Base-by-base conservation (phyloP, 1,139 yeast genomes). In the Spathaspora sp. region DNA sequence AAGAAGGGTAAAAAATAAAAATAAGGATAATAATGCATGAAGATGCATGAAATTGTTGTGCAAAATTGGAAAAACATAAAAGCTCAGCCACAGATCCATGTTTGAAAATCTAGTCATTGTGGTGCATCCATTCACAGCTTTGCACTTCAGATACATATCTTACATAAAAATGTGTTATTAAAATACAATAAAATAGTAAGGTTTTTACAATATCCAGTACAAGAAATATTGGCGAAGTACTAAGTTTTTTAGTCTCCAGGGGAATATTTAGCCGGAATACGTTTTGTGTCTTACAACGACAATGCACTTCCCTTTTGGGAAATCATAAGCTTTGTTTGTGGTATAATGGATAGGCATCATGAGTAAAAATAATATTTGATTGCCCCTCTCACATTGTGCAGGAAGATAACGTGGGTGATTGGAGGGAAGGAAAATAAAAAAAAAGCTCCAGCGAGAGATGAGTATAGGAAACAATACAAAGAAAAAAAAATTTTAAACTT, bases 401-500 rank as follows among this genome's bases (percentile, higher is more conserved):
- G 36, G 36, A 31, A 31, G 36, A 31, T 31, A 31, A 31, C 36
- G 8, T 26, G 29, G n/a, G 36, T 31, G 36, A 15, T 13, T n/a
- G 9, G 34, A 31, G 36, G 2, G 33, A n/a, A 36, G 39, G 16
- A 15, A 9, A 3, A 16, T 16, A 37, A 37, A 36, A n/a, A 16
- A 16, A 20, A 20, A 4, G 4, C 7, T 20, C 7, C 7, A 20
- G 23, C n/a, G 6, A n/a, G 39, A 20, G 39, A 37, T 37, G 39
- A 37, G 39, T 15, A n/a, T n/a, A 31, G 18, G 9, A 4, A 17
- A n/a, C 11, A 16, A 17, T 17, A 7, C 18, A 36, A 2, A 9
- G 13, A 18, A 23, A 27, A 44, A 41, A 31, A 36, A 45, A 34
- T 41, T 45, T 44, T 23, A 40, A 42, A 17, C 15, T 38, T 29